phyloP scores from a whole-genome alignment of 306 rosid species.

The Castanopsis chinensis region DNA sequence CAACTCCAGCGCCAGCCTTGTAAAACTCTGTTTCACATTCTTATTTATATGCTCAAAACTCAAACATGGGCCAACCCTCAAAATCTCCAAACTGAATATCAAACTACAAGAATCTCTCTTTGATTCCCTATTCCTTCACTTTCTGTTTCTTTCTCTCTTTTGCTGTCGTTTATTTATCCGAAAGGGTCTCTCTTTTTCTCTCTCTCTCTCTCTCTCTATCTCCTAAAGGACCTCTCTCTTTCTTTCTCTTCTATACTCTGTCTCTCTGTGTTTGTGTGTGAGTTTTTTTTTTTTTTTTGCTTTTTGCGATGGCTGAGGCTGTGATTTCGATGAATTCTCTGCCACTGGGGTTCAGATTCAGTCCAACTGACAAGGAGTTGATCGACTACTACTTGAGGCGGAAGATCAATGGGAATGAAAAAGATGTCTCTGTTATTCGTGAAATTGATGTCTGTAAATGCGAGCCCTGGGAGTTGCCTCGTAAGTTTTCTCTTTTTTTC shows the following conservation, averaged over 20 bases:
- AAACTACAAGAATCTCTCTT: no score
- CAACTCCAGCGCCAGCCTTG: neutral
- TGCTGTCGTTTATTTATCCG: no score
- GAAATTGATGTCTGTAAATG: conserved; percentile 93
- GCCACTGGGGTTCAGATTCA: conserved; percentile 85
- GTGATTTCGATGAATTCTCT: conserved; percentile 49
- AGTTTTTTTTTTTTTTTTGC: no score
- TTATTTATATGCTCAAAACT: neutral
- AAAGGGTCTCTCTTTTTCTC: neutral
- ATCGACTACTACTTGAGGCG: conserved; percentile 66
- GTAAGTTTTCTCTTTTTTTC: conserved; percentile 29
- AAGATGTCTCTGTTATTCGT: conserved; percentile 73
- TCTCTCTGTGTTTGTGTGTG: neutral
- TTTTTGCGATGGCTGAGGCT: conserved; percentile 27
- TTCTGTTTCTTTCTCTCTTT: no score
- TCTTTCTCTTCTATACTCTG: neutral
- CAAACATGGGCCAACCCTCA: no score
- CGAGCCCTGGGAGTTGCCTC: conserved; percentile 98
- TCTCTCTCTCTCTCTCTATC: neutral
- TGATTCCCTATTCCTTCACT: no score
- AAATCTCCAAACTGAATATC: no score
- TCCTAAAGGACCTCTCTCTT: neutral
- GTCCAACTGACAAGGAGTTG: conserved; percentile 88
- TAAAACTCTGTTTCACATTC: no score
- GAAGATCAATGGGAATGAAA: conserved; percentile 73